Evolutionary conservation across 768 basidiomycete genomes (phyloP).

Genomic region (Dioszegia aurantiaca): DNA sequence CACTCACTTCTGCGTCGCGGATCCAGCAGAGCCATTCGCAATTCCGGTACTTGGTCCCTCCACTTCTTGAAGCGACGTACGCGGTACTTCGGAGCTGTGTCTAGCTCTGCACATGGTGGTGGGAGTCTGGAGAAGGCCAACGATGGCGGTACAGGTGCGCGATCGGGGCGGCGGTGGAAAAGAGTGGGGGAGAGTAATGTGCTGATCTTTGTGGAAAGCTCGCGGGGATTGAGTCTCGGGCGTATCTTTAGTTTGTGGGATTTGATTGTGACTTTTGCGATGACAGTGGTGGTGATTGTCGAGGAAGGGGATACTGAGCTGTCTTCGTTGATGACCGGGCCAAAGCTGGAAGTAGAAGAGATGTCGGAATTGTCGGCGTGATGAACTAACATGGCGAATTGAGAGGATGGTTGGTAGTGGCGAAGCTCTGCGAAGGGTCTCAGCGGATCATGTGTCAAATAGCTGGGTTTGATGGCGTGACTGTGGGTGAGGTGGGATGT

Average conservation of each 20-base stretch:
- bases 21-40: conserved; percentile 22
- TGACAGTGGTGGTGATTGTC: no score
- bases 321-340: no score
- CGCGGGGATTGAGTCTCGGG: not conserved
- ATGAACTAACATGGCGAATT: not conserved
- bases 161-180: conserved; percentile 8
- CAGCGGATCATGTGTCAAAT: not conserved
- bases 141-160: conserved; percentile 16
- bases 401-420: not conserved
- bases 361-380: not conserved
- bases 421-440: not conserved
- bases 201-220: conserved; percentile 2
- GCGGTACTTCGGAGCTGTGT: conserved; percentile 17
- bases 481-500: no score
- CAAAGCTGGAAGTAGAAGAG: no score
- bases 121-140: conserved; percentile 17
- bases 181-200: conserved; percentile 10
- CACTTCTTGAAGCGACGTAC: conserved; percentile 29
- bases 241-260: no score
- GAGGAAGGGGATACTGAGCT: no score
- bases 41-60: conserved; percentile 17
- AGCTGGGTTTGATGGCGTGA: not conserved
- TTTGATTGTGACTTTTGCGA: no score
- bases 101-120: conserved; percentile 20
- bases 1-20: conserved; percentile 22